Evolutionary conservation across 768 basidiomycete genomes (phyloP).

Genomic region (Podaxis sp.): DNA sequence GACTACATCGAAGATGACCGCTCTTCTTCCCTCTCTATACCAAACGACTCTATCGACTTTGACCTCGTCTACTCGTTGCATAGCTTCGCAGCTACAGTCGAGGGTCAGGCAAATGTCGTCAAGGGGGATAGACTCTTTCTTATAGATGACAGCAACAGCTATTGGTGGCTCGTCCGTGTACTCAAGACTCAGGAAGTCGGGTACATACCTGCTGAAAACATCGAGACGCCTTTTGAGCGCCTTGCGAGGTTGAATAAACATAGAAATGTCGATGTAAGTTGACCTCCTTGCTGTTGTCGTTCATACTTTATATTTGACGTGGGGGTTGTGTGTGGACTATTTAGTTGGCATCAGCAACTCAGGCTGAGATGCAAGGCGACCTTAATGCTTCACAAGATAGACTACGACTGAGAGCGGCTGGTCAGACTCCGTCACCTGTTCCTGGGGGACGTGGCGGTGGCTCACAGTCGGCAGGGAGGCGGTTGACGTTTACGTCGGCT

Average conservation of each 20-base stretch:
- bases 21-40: conserved; percentile 81
- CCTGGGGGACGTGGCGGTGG: conserved; percentile 33
- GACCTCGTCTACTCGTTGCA: conserved; percentile 92
- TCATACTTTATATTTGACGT: conserved; percentile 8
- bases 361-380: conserved; percentile 62
- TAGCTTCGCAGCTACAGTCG: conserved; percentile 96
- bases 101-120: conserved; percentile 97
- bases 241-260: conserved; percentile 96
- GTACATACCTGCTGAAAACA: conserved; percentile 99
- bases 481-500: conserved; percentile 72
- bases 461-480: conserved; percentile 32
- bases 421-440: conserved; percentile 50
- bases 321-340: neutral
- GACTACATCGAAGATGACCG: conserved; percentile 73
- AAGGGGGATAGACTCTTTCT: conserved; percentile 96
- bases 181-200: conserved; percentile 98
- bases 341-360: conserved; percentile 74
- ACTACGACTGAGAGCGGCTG: conserved; percentile 43
- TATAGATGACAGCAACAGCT: conserved; percentile 98
- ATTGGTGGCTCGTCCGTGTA: conserved; percentile 99
- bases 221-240: conserved; percentile 97
- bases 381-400: conserved; percentile 50
- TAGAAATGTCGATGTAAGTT: conserved; percentile 89
- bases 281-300: conserved; percentile 4
- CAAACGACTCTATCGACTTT: conserved; percentile 91